Evolutionary conservation across 768 basidiomycete genomes (phyloP), one percentile per base, ranked within the genome.

Genomic region (Panaeolus papilionaceus): DNA sequence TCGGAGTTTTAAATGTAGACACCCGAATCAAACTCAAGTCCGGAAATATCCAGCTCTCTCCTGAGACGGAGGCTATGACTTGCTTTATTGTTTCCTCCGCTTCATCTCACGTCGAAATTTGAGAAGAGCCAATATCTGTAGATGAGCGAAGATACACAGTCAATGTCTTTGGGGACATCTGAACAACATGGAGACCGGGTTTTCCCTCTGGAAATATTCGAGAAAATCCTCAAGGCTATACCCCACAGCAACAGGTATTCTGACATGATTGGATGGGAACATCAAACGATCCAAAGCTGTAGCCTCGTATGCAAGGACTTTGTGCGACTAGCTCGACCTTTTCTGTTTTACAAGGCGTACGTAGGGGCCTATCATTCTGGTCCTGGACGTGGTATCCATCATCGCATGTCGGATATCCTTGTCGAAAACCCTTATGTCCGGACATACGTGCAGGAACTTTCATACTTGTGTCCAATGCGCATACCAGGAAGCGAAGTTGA

Each of bases 251-350:
- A n/a, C n/a, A 16, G 16, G 2, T 14, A 45, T 20, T 14, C 44
- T 20, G 44, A 51, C 8, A 14, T 47, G 7, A 47, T 16, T 47
- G 45, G 45, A 14, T 47, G 45, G 45, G 45, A 47, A n/a, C 45
- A 47, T 47, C 12, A n/a, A 8, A 11, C 49, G 23, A 9, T 51
- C 11, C 20, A 26, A 28, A 51, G 18, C 49, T 51, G 49, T 18
- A 51, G 49, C 49, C 49, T 51, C 11, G 49, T 51, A 11, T 51
- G 49, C 26, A 51, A 51, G 26, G 49, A 23, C 26, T 51, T 51
- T 28, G 20, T 18, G 4, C 49, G 18, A 2, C 20, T 51, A 9
- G 49, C 49, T 18, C 49, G 49, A 3, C 26, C 49, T 12, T 28
- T 26, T 23, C 49, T 51, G 1, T 51, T 51, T 18, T 14, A 26